Base-by-base conservation (phyloP, 306 rosid genomes). In the Lablab purpureus region DNA sequence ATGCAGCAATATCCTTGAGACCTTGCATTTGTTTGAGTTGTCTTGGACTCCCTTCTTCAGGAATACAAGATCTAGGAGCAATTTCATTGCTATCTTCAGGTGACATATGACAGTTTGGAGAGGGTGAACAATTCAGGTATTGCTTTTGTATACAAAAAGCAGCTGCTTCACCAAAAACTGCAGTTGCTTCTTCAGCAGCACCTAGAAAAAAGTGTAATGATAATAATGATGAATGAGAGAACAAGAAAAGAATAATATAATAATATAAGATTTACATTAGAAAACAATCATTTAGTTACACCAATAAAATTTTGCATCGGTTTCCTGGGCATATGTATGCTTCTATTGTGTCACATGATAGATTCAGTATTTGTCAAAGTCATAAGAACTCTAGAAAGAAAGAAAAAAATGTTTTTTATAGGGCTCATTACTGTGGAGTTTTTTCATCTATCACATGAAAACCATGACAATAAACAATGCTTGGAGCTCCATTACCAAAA, bases 121-220 rank as follows among this genome's bases (percentile, higher is more conserved):
- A 79, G 82, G 82, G 78, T 82, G 84, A 77, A 75, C 91, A 88
- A 54, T 86, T 81, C 70, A 87, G 66, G 79, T 88, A 91, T 41
- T 94, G 94, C 83, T 94, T 92, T 79, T 90, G 97, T 75, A 94
- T 67, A 82, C 87, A 83, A 79, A 88, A 81, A 79, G 89, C 93
- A 73, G 98, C 97, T 25, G 90, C 84, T 83, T 94, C 98, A 84
- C 93, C 93, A 77, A 92, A 94, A 85, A 94, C 91, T 68, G 77
- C 70, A 64, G 88, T 75, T 84, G 97, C 97, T 80, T 94, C 98
- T 83, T 94, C 98, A 54, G 98, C 97, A 81, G 92, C 91, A 65
- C 97, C 98, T 94, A 71, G 52, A 75, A 80, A 64, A 64, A 50
- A 50, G 25, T 58, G 41, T 7, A 54, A 45, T 34, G 19, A 47